Percentiles rank a stretch among this genome's conserved stretches.
These are phyloP conservation scores for Phytophthora citrophthora DNA, from an alignment of 352 stramenopile species.

Conservation along the genomic window DNA sequence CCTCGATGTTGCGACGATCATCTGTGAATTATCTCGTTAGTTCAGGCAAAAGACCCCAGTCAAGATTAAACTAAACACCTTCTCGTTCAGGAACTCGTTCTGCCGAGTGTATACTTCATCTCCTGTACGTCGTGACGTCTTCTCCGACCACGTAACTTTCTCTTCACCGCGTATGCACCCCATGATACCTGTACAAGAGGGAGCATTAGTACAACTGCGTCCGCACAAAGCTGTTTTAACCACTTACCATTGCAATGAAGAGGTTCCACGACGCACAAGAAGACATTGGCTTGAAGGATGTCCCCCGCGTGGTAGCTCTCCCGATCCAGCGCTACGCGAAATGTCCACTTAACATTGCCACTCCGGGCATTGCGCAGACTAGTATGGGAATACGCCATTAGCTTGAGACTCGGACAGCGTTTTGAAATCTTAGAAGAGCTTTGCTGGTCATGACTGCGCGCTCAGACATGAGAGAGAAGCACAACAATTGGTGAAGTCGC, in stretches of 20 bases:
- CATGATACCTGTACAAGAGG: background rate
- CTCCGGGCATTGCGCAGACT: slow-evolving; percentile 13
- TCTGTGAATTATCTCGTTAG: background rate
- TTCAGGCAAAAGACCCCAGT: no score
- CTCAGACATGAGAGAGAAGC: background rate
- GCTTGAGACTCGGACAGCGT: background rate
- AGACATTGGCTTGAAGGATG: slow-evolving; percentile 23
- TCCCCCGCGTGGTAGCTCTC: slow-evolving; percentile 17
- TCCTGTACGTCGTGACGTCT: slow-evolving; percentile 1
- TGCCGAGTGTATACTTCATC: slow-evolving; percentile 10
- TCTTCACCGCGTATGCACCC: slow-evolving; percentile 14
- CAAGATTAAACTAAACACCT: slow-evolving; percentile 1
- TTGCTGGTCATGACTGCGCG: background rate
- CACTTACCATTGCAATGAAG: slow-evolving; percentile 17
- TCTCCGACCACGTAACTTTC: slow-evolving; percentile 18
- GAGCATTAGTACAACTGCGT: background rate
- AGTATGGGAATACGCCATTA: slow-evolving; percentile 7
- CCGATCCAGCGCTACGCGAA: slow-evolving; percentile 18
- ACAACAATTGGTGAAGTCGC: background rate
- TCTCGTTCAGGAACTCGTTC: slow-evolving; percentile 27
- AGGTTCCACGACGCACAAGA: slow-evolving; percentile 18
- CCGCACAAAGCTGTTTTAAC: background rate
- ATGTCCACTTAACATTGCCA: slow-evolving; percentile 20
- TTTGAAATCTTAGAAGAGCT: background rate
- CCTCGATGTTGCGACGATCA: slow-evolving; percentile 17